phyloP scores from a whole-genome alignment of 768 basidiomycete genomes.

The Lactifluus rugatus region DNA sequence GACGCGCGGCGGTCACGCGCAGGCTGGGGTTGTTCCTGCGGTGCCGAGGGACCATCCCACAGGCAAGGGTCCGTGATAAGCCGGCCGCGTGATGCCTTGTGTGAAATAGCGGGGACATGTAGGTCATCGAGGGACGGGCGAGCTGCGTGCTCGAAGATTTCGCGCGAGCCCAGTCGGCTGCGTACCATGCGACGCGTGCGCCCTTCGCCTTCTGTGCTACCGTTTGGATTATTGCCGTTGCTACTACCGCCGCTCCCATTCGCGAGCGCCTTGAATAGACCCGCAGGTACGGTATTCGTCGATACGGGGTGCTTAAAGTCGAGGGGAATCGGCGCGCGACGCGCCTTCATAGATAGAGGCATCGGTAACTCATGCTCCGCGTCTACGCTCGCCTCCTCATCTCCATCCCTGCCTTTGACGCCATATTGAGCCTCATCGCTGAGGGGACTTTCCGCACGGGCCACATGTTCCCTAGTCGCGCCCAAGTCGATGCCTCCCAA shows the following conservation, averaged over 20 bases:
- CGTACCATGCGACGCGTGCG: constrained; percentile 62
- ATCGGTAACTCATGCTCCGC: constrained; percentile 26
- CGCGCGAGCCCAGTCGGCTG: constrained; percentile 65
- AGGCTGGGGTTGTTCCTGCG: constrained; percentile 34
- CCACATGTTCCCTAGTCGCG: constrained; percentile 8
- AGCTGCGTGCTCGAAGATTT: constrained; percentile 58
- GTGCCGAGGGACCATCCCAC: constrained; percentile 25
- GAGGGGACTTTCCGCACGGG: not conserved
- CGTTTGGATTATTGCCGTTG: constrained; percentile 12
- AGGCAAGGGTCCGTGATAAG: constrained; percentile 51
- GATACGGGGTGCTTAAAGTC: constrained; percentile 62
- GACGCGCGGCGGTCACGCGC: constrained; percentile 26
- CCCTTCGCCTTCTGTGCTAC: constrained; percentile 37
- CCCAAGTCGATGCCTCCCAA: constrained; percentile 32
- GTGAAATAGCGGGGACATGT: constrained; percentile 59
- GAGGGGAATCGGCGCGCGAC: constrained; percentile 67
- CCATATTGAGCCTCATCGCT: constrained; percentile 14
- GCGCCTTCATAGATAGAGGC: constrained; percentile 32
- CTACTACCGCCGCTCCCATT: constrained; percentile 23
- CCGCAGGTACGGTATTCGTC: constrained; percentile 74
- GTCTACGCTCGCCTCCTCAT: constrained; percentile 6
- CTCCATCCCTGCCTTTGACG: constrained; percentile 20
- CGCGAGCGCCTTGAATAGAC: constrained; percentile 73
- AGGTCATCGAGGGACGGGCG: constrained; percentile 72
- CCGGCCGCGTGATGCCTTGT: constrained; percentile 42